Conservation (phyloP, 257 asterid genomes). For the Fraxinus americana region DNA sequence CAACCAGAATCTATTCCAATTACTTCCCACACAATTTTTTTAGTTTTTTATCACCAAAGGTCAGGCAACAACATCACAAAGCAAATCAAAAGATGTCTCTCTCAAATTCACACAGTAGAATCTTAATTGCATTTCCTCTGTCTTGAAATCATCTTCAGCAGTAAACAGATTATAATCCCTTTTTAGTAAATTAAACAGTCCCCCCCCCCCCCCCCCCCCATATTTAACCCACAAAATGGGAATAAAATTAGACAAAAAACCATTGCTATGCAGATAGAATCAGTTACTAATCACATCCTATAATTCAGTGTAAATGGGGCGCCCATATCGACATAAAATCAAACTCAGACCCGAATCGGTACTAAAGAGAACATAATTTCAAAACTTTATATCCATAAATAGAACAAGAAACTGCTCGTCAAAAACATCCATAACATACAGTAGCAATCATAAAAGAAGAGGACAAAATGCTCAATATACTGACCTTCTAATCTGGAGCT, state of each 20-base stretch:
- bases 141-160: neutral
- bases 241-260: no score
- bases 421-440: neutral
- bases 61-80: neutral
- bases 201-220: no score
- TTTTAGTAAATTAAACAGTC: neutral
- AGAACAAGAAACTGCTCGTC: no score
- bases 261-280: constrained; percentile 13
- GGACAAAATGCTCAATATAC: neutral
- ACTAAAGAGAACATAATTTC: neutral
- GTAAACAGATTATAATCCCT: constrained; percentile 10
- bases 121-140: neutral
- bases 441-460: neutral
- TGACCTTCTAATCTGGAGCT: neutral
- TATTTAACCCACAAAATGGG: neutral
- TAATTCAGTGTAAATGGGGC: constrained; percentile 3
- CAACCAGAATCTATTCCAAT: neutral
- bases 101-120: neutral
- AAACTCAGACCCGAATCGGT: neutral
- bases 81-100: neutral
- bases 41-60: neutral
- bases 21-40: no score
- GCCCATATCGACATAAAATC: neutral
- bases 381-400: neutral
- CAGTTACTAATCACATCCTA: constrained; percentile 7